Evolutionary conservation across 805 yeast genomes (phyloP).

Genomic region (Yarrowia divulgata): DNA sequence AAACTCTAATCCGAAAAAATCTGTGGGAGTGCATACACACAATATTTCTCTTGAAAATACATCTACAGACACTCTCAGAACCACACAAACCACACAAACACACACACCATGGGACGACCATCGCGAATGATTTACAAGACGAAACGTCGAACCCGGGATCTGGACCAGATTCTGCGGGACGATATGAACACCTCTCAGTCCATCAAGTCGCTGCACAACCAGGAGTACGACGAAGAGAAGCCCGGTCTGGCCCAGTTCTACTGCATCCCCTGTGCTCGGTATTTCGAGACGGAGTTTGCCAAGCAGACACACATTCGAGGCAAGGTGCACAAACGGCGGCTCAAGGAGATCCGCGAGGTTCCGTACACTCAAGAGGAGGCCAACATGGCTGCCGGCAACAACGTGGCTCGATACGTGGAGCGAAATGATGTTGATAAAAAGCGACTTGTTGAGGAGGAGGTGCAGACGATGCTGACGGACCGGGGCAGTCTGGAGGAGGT

Average conservation of each 20-base stretch:
- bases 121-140: conserved; percentile 85
- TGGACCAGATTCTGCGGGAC: conserved; percentile 74
- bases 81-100: conserved; percentile 47
- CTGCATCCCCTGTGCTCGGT: conserved; percentile 93
- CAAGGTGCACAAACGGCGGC: conserved; percentile 86
- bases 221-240: conserved; percentile 84
- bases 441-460: conserved; percentile 52
- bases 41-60: too few species aligned
- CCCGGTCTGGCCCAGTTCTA: conserved; percentile 96
- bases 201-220: conserved; percentile 73
- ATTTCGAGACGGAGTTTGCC: conserved; percentile 80
- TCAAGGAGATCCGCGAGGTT: conserved; percentile 72
- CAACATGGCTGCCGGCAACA: conserved; percentile 87
- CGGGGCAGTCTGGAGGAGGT: conserved; percentile 52
- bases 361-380: conserved; percentile 91
- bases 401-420: conserved; percentile 69
- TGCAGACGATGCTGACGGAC: conserved; percentile 22
- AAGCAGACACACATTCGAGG: conserved; percentile 74
- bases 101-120: conserved; percentile 78
- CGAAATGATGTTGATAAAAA: conserved; percentile 68
- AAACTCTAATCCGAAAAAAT: conserved; percentile 37
- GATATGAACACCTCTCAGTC: conserved; percentile 73
- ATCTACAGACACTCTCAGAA: not conserved
- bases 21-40: not conserved
- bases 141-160: conserved; percentile 59